Percentiles rank a stretch among this genome's conserved stretches.
Evolutionary conservation across 495 filamentous ascomycete genomes (phyloP).

Genomic region (Podospora pseudopauciseta): DNA sequence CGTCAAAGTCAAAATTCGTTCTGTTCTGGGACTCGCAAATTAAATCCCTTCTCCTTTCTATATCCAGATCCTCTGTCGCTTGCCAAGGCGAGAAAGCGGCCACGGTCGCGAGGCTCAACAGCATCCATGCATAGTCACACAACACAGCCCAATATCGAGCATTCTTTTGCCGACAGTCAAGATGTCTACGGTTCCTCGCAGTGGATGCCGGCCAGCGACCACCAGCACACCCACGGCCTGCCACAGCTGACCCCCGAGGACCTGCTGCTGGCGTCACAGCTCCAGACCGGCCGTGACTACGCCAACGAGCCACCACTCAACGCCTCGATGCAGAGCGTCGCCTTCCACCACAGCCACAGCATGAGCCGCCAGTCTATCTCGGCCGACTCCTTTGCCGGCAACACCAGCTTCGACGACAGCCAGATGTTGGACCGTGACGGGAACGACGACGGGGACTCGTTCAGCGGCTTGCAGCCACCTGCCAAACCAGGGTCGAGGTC

Average conservation of each 20-base stretch:
- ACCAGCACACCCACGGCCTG: constrained; percentile 37
- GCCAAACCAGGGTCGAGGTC: constrained; percentile 61
- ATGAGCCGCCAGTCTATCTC: constrained; percentile 52
- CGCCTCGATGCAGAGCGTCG: constrained; percentile 45
- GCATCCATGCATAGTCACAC: constrained; percentile 71
- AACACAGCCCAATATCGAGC: constrained; percentile 64
- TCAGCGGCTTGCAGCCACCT: constrained; percentile 47
- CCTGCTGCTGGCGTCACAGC: constrained; percentile 58
- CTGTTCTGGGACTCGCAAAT: neutral
- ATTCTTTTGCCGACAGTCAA: constrained; percentile 48
- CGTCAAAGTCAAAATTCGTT: neutral
- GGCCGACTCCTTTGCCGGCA: constrained; percentile 50
- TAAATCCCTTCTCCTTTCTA: constrained; percentile 19
- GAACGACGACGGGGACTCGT: constrained; percentile 60
- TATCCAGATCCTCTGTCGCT: constrained; percentile 31
- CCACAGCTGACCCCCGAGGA: constrained; percentile 60
- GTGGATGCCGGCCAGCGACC: constrained; percentile 45
- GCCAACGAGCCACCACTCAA: constrained; percentile 51
- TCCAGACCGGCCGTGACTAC: constrained; percentile 51
- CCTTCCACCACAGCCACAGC: constrained; percentile 48
- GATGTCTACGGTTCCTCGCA: constrained; percentile 54
- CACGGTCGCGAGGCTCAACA: constrained; percentile 78
- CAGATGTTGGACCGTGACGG: constrained; percentile 66
- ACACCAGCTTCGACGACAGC: constrained; percentile 64
- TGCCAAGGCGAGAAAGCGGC: constrained; percentile 54